Conservation (phyloP, 2,329 filamentous ascomycete genomes). For the Alternaria gansuensis region DNA sequence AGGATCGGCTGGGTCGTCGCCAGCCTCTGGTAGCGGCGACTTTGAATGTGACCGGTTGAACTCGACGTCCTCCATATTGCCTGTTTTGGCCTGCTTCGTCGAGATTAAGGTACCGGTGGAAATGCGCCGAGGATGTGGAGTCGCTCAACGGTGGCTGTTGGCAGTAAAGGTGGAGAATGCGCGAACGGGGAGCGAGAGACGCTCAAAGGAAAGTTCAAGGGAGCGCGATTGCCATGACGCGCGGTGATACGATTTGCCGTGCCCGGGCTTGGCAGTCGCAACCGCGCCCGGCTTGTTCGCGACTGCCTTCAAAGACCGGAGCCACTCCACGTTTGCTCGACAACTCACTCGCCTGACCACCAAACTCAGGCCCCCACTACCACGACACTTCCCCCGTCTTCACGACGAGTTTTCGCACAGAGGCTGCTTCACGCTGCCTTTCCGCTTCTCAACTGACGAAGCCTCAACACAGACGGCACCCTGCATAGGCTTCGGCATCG, state of each 20-base stretch:
- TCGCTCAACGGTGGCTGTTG: not conserved
- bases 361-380: conserved; percentile 13
- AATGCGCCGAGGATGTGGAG: conserved; percentile 1
- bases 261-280: conserved; percentile 22
- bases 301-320: conserved; percentile 14
- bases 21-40: conserved; percentile 57
- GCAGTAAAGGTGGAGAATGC: conserved; percentile 12
- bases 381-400: conserved; percentile 2
- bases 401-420: not conserved
- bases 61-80: conserved; percentile 56
- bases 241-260: conserved; percentile 30
- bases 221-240: conserved; percentile 37
- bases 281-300: conserved; percentile 6
- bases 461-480: conserved; percentile 8
- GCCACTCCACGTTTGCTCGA: conserved; percentile 15
- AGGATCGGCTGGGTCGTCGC: conserved; percentile 58
- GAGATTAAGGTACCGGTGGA: not conserved
- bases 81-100: not conserved
- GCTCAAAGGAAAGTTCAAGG: conserved; percentile 21
- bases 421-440: not conserved
- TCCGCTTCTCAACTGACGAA: conserved; percentile 5
- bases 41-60: conserved; percentile 51
- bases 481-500: conserved; percentile 2
- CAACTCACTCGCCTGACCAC: conserved; percentile 15
- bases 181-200: conserved; percentile 22